Percentiles rank a stretch among this genome's conserved stretches.
phyloP scores from a whole-genome alignment of 75 land plant species.

The Chamaecyparis obtusa region DNA sequence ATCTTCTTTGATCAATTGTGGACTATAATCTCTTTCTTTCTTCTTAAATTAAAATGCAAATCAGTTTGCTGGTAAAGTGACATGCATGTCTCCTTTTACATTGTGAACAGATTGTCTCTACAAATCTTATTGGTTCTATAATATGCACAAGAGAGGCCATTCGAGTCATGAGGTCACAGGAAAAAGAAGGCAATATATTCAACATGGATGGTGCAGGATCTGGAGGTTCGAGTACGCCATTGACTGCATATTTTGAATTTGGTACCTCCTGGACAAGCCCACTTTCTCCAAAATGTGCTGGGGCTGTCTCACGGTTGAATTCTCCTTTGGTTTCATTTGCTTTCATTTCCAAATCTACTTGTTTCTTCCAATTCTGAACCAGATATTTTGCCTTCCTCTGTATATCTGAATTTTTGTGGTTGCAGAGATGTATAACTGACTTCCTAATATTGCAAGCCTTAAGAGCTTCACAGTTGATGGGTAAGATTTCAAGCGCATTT shows the following conservation, averaged over 20 bases:
- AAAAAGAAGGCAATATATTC: constrained; percentile 87
- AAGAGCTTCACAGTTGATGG: too few relatives aligned
- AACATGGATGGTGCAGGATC: constrained; percentile 99
- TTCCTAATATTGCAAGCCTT: too few relatives aligned
- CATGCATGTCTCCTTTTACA: constrained; percentile 8
- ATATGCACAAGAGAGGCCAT: constrained; percentile 97
- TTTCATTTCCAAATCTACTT: too few relatives aligned
- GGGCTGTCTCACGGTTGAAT: too few relatives aligned
- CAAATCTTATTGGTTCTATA: constrained; percentile 88
- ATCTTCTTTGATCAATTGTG: not conserved
- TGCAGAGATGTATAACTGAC: too few relatives aligned
- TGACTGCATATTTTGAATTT: constrained; percentile 67
- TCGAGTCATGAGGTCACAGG: constrained; percentile 65
- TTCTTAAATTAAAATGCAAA: not conserved
- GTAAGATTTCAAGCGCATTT: too few relatives aligned
- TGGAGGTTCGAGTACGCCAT: constrained; percentile 97
- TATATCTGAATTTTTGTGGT: too few relatives aligned
- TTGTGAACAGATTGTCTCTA: constrained; percentile 77
- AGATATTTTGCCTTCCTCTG: too few relatives aligned
- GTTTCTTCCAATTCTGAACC: too few relatives aligned
- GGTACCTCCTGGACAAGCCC: too few relatives aligned
- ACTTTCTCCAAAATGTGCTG: too few relatives aligned
- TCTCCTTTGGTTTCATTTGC: too few relatives aligned
- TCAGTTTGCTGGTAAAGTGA: not conserved
- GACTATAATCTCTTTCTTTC: not conserved